Percentiles rank a stretch among this genome's conserved stretches.
These are phyloP conservation scores for Flaveria sonorensis DNA, from an alignment of 129 eudicot species.

Conservation along the genomic window DNA sequence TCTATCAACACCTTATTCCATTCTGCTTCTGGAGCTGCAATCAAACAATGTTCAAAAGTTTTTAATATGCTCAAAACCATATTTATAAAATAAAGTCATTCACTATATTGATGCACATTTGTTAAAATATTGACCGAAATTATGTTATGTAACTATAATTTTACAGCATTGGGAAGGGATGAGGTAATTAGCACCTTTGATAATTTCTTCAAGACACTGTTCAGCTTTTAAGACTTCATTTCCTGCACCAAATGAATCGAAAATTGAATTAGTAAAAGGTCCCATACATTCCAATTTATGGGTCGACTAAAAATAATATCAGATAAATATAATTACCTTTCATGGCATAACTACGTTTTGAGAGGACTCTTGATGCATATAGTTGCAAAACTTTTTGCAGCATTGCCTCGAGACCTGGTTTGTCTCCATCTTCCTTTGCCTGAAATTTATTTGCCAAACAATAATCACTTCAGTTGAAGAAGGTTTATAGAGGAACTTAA, in stretches of 20 bases:
- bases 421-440: constrained; percentile 96
- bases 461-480: constrained; percentile 4
- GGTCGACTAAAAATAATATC: neutral
- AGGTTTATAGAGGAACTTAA: neutral
- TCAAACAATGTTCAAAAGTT: neutral
- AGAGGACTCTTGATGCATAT: constrained; percentile 87
- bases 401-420: constrained; percentile 99
- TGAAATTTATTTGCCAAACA: constrained; percentile 38
- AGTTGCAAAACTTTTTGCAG: constrained; percentile 90
- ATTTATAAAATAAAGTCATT: neutral
- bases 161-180: neutral
- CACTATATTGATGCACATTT: neutral
- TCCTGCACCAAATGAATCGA: constrained; percentile 47
- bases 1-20: constrained; percentile 73
- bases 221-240: constrained; percentile 72
- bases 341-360: constrained; percentile 91
- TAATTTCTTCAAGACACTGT: constrained; percentile 83
- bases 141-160: neutral
- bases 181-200: constrained; percentile 53
- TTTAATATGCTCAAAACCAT: constrained; percentile 2
- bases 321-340: constrained; percentile 54
- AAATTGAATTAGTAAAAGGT: neutral
- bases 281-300: neutral
- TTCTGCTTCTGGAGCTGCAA: constrained; percentile 83
- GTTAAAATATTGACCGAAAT: constrained; percentile 1